Evolutionary conservation across 495 filamentous ascomycete genomes (phyloP).

Genomic region (Neurospora sp.): DNA sequence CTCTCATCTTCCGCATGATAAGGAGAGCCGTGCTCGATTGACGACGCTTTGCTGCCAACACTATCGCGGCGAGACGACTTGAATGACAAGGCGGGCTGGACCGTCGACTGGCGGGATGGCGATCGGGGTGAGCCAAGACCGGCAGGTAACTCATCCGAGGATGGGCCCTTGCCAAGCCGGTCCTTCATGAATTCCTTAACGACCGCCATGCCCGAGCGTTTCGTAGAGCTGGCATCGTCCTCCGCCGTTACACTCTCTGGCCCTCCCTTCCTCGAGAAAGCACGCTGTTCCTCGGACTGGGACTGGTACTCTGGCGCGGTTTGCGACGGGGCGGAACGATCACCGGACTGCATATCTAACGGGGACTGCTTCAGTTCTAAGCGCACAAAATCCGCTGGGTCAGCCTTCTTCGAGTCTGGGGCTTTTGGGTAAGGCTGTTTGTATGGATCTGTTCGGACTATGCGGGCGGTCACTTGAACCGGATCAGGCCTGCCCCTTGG

Average conservation of each 20-base stretch:
- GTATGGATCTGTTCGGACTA: slow-evolving; percentile 48
- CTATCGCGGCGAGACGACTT: slow-evolving; percentile 27
- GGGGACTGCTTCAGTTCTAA: slow-evolving; percentile 62
- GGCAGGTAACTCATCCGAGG: slow-evolving; percentile 27
- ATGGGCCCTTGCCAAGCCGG: slow-evolving; percentile 26
- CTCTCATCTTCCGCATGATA: slow-evolving; percentile 23
- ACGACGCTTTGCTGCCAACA: slow-evolving; percentile 36
- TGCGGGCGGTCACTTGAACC: slow-evolving; percentile 71
- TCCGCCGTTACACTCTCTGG: slow-evolving; percentile 8
- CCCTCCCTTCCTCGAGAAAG: neutral
- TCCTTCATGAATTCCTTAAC: slow-evolving; percentile 47
- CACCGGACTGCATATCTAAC: slow-evolving; percentile 52
- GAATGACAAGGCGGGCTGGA: slow-evolving; percentile 23
- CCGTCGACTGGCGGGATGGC: slow-evolving; percentile 33
- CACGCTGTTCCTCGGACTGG: slow-evolving; percentile 20
- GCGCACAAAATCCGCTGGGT: slow-evolving; percentile 29
- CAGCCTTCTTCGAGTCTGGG: slow-evolving; percentile 25
- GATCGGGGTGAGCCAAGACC: slow-evolving; percentile 26
- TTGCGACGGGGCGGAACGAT: slow-evolving; percentile 6
- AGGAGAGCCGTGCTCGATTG: slow-evolving; percentile 25
- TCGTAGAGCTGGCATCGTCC: slow-evolving; percentile 18
- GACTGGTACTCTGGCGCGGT: slow-evolving; percentile 5
- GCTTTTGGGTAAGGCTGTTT: slow-evolving; percentile 34
- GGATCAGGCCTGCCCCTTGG: slow-evolving; percentile 49
- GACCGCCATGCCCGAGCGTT: slow-evolving; percentile 40